A percentile compares a stretch with the other conserved stretches of the same genome.
Conservation (phyloP, 768 basidiomycete genomes). For the Fistulinella prunicolor region DNA sequence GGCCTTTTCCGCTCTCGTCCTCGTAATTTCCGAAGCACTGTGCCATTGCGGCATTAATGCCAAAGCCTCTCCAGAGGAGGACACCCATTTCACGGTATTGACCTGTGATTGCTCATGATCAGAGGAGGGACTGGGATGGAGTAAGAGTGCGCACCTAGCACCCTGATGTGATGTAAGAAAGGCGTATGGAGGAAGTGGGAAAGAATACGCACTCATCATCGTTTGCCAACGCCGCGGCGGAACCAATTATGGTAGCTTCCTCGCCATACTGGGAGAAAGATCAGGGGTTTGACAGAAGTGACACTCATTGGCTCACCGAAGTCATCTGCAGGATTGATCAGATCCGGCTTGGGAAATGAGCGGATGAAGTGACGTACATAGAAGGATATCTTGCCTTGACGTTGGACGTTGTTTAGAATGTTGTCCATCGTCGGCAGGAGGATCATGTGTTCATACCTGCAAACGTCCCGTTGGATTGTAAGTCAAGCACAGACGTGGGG, state of each 20-base stretch:
- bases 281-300: conserved; percentile 1
- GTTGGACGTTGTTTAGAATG: conserved; percentile 86
- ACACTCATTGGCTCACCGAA: conserved; percentile 49
- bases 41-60: conserved; percentile 77
- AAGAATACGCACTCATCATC: conserved; percentile 74
- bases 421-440: conserved; percentile 83
- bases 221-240: conserved; percentile 76
- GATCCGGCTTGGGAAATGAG: conserved; percentile 5
- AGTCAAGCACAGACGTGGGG: not conserved
- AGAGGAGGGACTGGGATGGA: not conserved
- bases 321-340: conserved; percentile 59
- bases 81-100: conserved; percentile 96
- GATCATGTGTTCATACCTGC: conserved; percentile 75
- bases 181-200: not conserved
- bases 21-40: conserved; percentile 89
- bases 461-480: not conserved
- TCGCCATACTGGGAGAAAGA: conserved; percentile 65
- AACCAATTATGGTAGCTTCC: conserved; percentile 86
- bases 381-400: conserved; percentile 91
- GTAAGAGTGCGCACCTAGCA: conserved; percentile 52
- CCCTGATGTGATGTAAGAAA: conserved; percentile 41
- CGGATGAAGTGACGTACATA: conserved; percentile 52
- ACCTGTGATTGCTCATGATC: conserved; percentile 38
- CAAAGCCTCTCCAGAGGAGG: conserved; percentile 83
- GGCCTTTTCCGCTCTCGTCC: conserved; percentile 77